Base-by-base conservation (phyloP, 2,329 filamentous ascomycete genomes). In the Claviceps cyperi region DNA sequence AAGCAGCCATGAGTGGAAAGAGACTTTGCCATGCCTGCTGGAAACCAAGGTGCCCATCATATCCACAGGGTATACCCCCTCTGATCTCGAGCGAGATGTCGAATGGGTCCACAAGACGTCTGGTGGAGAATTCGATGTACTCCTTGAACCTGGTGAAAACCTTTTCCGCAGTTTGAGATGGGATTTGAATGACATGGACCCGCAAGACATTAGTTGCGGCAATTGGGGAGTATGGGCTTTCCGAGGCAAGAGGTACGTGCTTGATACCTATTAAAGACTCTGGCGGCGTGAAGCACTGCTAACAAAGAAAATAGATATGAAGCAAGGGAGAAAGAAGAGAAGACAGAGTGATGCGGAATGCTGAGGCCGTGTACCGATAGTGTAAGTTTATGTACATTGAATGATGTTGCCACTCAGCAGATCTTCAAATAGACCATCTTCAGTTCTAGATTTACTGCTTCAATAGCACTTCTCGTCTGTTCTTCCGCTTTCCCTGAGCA, bases 201-300 rank as follows among this genome's bases (percentile, higher is more conserved):
- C 91, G 6, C 86, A 94, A 62, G 92, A 97, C 66, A 74, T 97
- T 54, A 95, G 84, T 59, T 94, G 88, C 61, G 91, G 92, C 50
- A 98, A 98, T 67, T 98, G 89, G 88, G 92, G 92, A 11, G 74
- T 95, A 2, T 98, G 94, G 88, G 89, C 84, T 14, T 98, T 98
- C 73, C 80, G 92, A 69, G 92, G 92, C 59, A 98, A 98, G 80
- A 84, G 91, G 80, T 96, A 78, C 59, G 78, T 50, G 24, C 38
- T 43, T 14, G 43, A 39, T 19, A 13, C 13, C 6, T 36, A 28
- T 24, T 32, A 2, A 15, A 19, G 24, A 36, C 13, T 24, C 22
- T 38, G 21, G 22, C 43, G 15, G 35, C 3, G 36, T 24, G 19
- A 28, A 44, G 19, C 5, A 21, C 35, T n/a, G 39, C 43, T 51